Base-by-base conservation (phyloP, 2,329 filamentous ascomycete species). In the Hymenoscyphus infarciens region DNA sequence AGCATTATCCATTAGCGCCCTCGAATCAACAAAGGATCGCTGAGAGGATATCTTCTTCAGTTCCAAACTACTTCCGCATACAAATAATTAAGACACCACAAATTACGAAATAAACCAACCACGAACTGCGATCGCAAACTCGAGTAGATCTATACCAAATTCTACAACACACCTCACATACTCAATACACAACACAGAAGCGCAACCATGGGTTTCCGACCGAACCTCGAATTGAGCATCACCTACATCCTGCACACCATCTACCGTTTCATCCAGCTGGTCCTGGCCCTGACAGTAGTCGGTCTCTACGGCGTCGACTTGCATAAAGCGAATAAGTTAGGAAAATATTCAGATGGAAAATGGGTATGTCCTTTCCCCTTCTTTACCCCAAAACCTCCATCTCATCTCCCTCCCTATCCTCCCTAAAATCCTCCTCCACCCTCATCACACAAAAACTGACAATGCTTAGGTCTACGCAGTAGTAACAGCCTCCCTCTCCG, bases 241-340 rank as follows among this genome's bases (percentile, higher is more conserved):
- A 53, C 60, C 74, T 84, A 83, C 67, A 68, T 87, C 69, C 71
- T 80, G 68, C 88, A 89, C 72, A 77, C 81, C 27, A 67, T 82
- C 67, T 77, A 92, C n/a, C 89, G 93, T 73, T 81, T 93, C 74
- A 77, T 88, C 64, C 90, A 94, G 72, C 87, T 97, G 72, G 82
- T 90, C 62, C 81, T 96, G 67, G 91, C 87, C 15, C 77, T 96
- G 62, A 83, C 89, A 1, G 89, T 95, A 61, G 87, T 88, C 67
- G 92, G 89, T 0, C 83, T 97, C 22, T 97, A 95, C 68, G 90
- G 87, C 39, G 77, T 82, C 27, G 89, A 94, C 72, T 77, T 95
- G 5, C 76, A 84, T 64, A 75, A 76, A 25, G 84, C 85, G 0
- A 74, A 78, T 42, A 76, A 83, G 19, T 73, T 79, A 4, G 73